Conservation (phyloP, 2,329 filamentous ascomycete genomes). For the Clarireedia sp. region DNA sequence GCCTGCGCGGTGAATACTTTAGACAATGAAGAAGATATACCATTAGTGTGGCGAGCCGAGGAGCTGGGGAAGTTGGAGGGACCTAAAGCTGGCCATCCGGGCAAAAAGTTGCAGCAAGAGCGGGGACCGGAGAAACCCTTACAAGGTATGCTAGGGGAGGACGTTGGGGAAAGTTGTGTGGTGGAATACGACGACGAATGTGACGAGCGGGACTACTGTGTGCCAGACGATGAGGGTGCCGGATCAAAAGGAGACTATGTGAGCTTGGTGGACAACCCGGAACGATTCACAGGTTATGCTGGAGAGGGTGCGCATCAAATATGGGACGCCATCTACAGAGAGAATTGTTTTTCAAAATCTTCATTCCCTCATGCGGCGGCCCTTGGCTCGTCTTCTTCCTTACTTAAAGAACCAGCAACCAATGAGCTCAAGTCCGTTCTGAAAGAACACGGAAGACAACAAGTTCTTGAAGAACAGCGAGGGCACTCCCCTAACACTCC, state of each 20-base stretch:
- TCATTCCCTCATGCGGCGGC: slow-evolving; percentile 54
- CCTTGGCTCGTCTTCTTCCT: slow-evolving; percentile 37
- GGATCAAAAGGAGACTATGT: slow-evolving; percentile 91
- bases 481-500: slow-evolving; percentile 45
- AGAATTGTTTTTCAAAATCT: slow-evolving; percentile 83
- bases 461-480: slow-evolving; percentile 52
- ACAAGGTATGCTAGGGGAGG: slow-evolving; percentile 72
- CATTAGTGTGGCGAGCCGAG: slow-evolving; percentile 81
- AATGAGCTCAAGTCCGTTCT: slow-evolving; percentile 55
- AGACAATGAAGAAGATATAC: slow-evolving; percentile 92
- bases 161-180: slow-evolving; percentile 91
- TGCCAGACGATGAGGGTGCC: slow-evolving; percentile 87
- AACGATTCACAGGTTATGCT: slow-evolving; percentile 89
- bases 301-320: slow-evolving; percentile 81
- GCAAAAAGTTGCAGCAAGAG: slow-evolving; percentile 63
- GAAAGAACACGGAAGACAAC: slow-evolving; percentile 50
- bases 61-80: slow-evolving; percentile 89
- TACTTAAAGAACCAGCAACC: slow-evolving; percentile 37
- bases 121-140: slow-evolving; percentile 63
- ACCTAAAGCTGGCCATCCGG: slow-evolving; percentile 82
- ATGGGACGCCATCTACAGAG: slow-evolving; percentile 93
- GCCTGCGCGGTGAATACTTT: slow-evolving; percentile 93
- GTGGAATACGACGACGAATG: slow-evolving; percentile 97
- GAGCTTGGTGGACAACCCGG: slow-evolving; percentile 84
- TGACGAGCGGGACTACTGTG: slow-evolving; percentile 92